Evolutionary conservation across 208 protist genomes (phyloP).

Genomic region (Trypanosoma brucei): DNA sequence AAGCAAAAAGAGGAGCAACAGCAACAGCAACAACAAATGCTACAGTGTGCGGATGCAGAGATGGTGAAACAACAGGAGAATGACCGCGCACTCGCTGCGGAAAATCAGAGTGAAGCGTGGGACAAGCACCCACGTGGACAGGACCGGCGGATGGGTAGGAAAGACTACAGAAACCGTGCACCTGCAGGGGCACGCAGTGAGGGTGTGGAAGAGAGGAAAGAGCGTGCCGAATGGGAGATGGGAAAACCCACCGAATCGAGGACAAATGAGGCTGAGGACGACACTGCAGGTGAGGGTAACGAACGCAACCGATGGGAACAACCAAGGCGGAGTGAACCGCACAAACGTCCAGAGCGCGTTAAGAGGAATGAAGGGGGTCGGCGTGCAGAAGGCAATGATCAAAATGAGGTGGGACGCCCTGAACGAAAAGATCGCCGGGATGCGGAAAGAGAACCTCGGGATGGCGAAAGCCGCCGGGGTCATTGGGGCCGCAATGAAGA

Average conservation of each 20-base stretch:
- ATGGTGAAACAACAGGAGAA: slow-evolving; percentile 29
- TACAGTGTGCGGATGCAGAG: slow-evolving; percentile 20
- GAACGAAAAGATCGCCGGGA: slow-evolving; percentile 17
- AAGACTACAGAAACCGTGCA: background rate
- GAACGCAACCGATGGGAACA: background rate
- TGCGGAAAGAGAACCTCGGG: background rate
- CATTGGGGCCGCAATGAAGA: slow-evolving; percentile 21
- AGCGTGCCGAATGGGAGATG: background rate
- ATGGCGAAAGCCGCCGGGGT: slow-evolving; percentile 18
- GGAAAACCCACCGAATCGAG: background rate
- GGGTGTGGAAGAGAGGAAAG: background rate
- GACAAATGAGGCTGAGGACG: background rate
- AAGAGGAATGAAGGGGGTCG: background rate
- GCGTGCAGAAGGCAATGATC: background rate
- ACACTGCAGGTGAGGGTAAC: background rate
- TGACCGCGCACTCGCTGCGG: background rate
- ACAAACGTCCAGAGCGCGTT: background rate
- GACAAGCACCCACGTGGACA: background rate
- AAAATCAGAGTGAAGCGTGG: background rate
- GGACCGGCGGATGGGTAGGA: background rate
- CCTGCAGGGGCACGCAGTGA: background rate
- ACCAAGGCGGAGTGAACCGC: background rate
- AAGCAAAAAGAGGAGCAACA: too few species aligned
- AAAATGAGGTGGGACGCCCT: slow-evolving; percentile 2
- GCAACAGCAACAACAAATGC: slow-evolving; percentile 26